Evolutionary conservation across 768 basidiomycete genomes (phyloP).

Genomic region (Rhizopogon vinicolor): DNA sequence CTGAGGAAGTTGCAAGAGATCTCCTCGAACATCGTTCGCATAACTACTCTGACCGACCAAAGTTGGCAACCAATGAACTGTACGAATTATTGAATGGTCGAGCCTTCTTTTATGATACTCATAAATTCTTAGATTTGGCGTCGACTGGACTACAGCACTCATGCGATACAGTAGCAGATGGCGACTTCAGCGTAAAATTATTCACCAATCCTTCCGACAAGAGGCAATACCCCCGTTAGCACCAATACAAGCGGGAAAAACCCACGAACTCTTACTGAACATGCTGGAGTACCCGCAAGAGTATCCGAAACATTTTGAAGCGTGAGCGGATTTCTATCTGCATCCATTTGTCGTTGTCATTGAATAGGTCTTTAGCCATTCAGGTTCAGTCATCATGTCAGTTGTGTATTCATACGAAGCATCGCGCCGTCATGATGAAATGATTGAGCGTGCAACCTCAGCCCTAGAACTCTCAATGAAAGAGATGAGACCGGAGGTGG

Average conservation of each 20-base stretch:
- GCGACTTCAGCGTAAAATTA: constrained; percentile 12
- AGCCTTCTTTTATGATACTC: background rate
- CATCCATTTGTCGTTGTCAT: background rate
- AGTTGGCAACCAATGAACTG: constrained; percentile 2
- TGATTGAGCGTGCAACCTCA: background rate
- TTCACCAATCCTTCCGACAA: constrained; percentile 8
- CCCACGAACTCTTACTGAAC: background rate
- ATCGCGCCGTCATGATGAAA: background rate
- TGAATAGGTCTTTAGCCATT: background rate
- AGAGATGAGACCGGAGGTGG: background rate
- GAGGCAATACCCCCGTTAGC: background rate
- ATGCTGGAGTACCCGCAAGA: background rate
- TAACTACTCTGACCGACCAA: constrained; percentile 9
- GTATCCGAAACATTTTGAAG: background rate
- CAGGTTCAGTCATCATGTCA: constrained; percentile 3
- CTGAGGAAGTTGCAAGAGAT: constrained; percentile 8
- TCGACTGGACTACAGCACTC: constrained; percentile 3
- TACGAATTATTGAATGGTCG: background rate
- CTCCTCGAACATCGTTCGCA: constrained; percentile 8
- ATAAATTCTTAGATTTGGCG: background rate
- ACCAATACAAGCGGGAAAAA: background rate
- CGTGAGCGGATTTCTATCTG: background rate
- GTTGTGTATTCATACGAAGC: constrained; percentile 3
- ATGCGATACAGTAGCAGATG: constrained; percentile 12
- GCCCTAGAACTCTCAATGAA: background rate